Base-by-base conservation (phyloP, 1,139 yeast species). In the Debaryomyces subglobosus region DNA sequence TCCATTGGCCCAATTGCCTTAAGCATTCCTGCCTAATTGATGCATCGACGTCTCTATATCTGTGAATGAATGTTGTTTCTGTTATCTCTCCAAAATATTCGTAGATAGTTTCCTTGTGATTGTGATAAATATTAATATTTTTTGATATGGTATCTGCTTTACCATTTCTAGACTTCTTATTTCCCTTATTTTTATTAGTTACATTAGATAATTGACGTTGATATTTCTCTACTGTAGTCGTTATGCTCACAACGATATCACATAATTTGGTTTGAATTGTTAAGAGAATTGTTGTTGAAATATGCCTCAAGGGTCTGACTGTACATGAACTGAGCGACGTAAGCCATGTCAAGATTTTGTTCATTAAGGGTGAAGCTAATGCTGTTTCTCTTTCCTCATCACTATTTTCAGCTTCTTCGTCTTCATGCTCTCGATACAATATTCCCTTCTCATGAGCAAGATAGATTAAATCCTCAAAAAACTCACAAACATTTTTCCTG, bases 21-120 rank as follows among this genome's bases (percentile, higher is more conserved):
- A 89, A 71, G 51, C 96, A 87, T 49, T 85, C 90, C 20, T 78
- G 77, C 55, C 98, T 77, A 30, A 91, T 86, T 8, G 68, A 65
- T 6, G 86, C 82, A 60, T 90, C 96, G 10, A 86, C 77, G 64
- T 92, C 98, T 53, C 92, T 82, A 62, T 88, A 88, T 54, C 98
- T 74, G 58, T 86, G 90, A 8, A 84, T 81, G 62, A 90, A 86
- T 4, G 86, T 81, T 1, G 87, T 76, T 52, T 81, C 84, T 36
- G 84, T 78, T 7, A 89, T 77, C 54, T 89, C 96, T 49, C 78
- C 78, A 44, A 88, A 76, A 52, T 82, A 80, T 49, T 76, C 82
- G 33, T 75, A 78, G 3, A 87, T 61, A 1, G 81, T 77, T 21
- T 71, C 72, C 48, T 80, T 79, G 51, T 86, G 86, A 10, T 66